A percentile compares a stretch with the other conserved stretches of the same genome.
Conservation (phyloP, 2,329 filamentous ascomycete genomes). For the Colletotrichum navitas region DNA sequence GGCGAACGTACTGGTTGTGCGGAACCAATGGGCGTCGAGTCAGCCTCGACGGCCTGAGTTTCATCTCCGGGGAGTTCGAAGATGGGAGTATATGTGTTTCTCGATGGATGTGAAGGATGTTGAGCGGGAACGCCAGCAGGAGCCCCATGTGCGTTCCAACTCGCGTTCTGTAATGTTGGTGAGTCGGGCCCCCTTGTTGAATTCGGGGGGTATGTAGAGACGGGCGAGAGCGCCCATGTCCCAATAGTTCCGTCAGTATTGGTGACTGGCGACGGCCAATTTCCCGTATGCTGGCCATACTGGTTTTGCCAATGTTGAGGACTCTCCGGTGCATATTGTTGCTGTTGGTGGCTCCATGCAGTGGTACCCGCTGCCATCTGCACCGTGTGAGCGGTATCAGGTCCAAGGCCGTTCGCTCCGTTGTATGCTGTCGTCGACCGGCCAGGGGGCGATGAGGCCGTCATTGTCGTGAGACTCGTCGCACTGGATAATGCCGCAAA, state of each 20-base stretch:
- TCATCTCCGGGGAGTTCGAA: slow-evolving; percentile 38
- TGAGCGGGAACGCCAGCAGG: slow-evolving; percentile 4
- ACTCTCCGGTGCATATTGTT: slow-evolving; percentile 23
- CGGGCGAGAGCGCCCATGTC: slow-evolving; percentile 32
- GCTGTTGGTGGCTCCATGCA: slow-evolving; percentile 24
- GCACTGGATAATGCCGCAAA: slow-evolving; percentile 37
- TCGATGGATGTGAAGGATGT: slow-evolving; percentile 14
- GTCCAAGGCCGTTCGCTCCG: slow-evolving; percentile 10
- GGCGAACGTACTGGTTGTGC: slow-evolving; percentile 19
- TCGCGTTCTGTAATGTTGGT: slow-evolving; percentile 16
- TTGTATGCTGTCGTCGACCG: slow-evolving; percentile 22
- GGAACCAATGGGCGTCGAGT: slow-evolving; percentile 33
- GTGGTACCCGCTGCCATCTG: slow-evolving; percentile 15
- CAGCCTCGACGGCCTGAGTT: slow-evolving; percentile 33
- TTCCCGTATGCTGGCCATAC: slow-evolving; percentile 17
- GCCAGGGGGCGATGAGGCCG: slow-evolving; percentile 23
- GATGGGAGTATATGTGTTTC: slow-evolving; percentile 20
- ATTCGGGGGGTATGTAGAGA: slow-evolving; percentile 23
- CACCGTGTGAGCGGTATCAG: slow-evolving; percentile 14
- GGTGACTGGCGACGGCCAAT: slow-evolving; percentile 31
- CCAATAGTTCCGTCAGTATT: slow-evolving; percentile 23
- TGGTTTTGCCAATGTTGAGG: slow-evolving; percentile 31
- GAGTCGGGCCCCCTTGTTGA: slow-evolving; percentile 12
- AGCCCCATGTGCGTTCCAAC: slow-evolving; percentile 25
- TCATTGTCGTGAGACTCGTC: slow-evolving; percentile 38